Percentiles rank a stretch among this genome's conserved stretches.
These are phyloP conservation scores for Colletotrichum eleusines DNA, from an alignment of 2,329 filamentous ascomycete genomes.

Conservation along the genomic window DNA sequence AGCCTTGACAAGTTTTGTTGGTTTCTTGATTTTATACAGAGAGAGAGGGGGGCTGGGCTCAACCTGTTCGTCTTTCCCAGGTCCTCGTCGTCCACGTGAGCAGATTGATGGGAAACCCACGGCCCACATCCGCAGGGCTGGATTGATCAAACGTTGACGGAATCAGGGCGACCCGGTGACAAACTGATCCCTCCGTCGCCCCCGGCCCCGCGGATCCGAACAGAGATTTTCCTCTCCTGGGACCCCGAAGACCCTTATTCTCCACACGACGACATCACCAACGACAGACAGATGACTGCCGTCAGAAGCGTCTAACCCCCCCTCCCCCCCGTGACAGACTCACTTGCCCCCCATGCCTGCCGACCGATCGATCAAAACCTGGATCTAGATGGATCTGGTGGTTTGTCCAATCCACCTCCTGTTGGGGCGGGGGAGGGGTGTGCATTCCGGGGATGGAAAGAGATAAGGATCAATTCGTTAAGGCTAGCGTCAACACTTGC, in stretches of 20 bases:
- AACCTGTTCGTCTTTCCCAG: conserved; percentile 24
- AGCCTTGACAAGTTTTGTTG: not conserved
- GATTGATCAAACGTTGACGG: conserved; percentile 22
- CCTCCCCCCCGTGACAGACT: too few relatives aligned
- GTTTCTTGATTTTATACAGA: conserved; percentile 8
- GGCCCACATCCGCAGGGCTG: conserved; percentile 10
- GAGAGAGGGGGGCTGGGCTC: not conserved
- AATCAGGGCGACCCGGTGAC: conserved; percentile 28
- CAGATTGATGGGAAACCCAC: not conserved
- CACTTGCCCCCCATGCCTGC: not conserved
- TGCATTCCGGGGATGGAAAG: not conserved
- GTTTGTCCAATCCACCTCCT: not conserved
- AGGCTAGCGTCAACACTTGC: not conserved
- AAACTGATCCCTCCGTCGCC: too few relatives aligned
- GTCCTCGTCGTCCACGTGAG: not conserved
- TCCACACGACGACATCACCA: conserved; percentile 33
- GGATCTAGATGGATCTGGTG: not conserved
- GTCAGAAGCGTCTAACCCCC: not conserved
- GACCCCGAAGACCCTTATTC: conserved; percentile 34
- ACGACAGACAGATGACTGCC: conserved; percentile 21
- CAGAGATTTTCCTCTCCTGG: conserved; percentile 13
- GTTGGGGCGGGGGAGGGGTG: conserved; percentile 2
- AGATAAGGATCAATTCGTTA: conserved; percentile 5
- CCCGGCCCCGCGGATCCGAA: conserved; percentile 19
- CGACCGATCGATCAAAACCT: not conserved